A percentile compares a stretch with the other conserved stretches of the same genome.
Conservation (phyloP, 768 basidiomycete genomes). For the Cyathus striatus region DNA sequence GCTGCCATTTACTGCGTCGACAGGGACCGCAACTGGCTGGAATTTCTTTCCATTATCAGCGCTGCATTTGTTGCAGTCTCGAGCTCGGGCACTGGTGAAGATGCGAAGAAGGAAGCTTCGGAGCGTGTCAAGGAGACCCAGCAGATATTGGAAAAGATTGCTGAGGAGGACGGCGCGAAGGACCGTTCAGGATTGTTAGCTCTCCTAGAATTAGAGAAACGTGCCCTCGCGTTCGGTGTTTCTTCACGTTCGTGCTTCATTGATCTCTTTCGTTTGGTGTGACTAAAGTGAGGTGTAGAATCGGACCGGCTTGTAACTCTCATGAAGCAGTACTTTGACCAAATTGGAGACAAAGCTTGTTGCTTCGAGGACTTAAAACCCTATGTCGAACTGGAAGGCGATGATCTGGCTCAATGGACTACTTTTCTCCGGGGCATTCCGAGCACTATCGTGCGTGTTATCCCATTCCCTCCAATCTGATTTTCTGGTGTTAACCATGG, state of each 20-base stretch:
- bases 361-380: constrained; percentile 83
- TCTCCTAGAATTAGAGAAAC: constrained; percentile 70
- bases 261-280: too few relatives aligned
- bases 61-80: constrained; percentile 25
- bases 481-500: neutral
- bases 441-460: constrained; percentile 39
- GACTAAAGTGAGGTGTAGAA: too few relatives aligned
- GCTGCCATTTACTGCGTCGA: constrained; percentile 6
- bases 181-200: constrained; percentile 76
- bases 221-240: constrained; percentile 41
- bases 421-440: constrained; percentile 45
- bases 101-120: constrained; percentile 28
- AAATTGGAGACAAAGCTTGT: constrained; percentile 76
- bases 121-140: constrained; percentile 37
- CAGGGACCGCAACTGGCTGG: constrained; percentile 84
- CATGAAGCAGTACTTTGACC: constrained; percentile 64
- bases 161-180: constrained; percentile 57
- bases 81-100: constrained; percentile 18
- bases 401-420: constrained; percentile 46
- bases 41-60: constrained; percentile 72
- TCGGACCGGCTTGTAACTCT: constrained; percentile 38
- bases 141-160: constrained; percentile 51
- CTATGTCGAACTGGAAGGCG: constrained; percentile 48
- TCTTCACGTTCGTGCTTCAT: too few relatives aligned
- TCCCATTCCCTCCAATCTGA: constrained; percentile 1